Base-by-base conservation (phyloP, 2,329 filamentous ascomycete genomes). In the Xylaria sp. region DNA sequence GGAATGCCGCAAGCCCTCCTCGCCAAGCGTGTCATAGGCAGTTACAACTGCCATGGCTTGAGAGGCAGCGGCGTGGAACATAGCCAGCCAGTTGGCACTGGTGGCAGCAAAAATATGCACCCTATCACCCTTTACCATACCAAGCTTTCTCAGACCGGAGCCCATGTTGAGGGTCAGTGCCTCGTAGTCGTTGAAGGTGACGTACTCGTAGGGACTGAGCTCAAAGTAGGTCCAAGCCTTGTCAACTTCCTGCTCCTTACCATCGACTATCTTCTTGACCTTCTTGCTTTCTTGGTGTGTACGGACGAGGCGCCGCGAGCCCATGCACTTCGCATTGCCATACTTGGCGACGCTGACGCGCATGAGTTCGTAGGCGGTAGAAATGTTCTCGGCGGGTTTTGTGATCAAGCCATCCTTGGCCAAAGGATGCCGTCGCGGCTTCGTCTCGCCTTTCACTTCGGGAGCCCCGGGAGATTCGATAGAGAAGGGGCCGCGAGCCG, bases 171-270 rank as follows among this genome's bases (percentile, higher is more conserved):
- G 82, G 28, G 86, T 87, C 75, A 91, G 83, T 78, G 89, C 86
- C 84, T 94, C 90, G 78, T 94, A 96, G 80, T 96, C 91, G 75
- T 88, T 86, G 82, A 92, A 97, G 78, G 86, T 91, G 78, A 91
- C 85, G 84, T 92, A 97, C 70, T 89, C 87, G 84, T 95, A 97
- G 61, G 85, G 85, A 78, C 91, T 91, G 75, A 95, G 89, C 84
- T 97, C 93, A 79, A 93, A 96, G 82, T 92, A 97, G 66, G 90
- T 91, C 93, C 93, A 97, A 78, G 93, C 87, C 89, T 97, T 97
- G 80, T 95, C 92, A 33, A 94, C 88, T 81, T 94, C 88, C 76
- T 88, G 83, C 85, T 95, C 91, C 77, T 91, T 87, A 72, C 93
- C 93, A 79, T 96, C 92, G 54, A 97, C 84, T 67, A 94, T 86